These are phyloP conservation scores for Anacardium occidentale DNA, from an alignment of 345 rosid genomes.

Conservation along the genomic window DNA sequence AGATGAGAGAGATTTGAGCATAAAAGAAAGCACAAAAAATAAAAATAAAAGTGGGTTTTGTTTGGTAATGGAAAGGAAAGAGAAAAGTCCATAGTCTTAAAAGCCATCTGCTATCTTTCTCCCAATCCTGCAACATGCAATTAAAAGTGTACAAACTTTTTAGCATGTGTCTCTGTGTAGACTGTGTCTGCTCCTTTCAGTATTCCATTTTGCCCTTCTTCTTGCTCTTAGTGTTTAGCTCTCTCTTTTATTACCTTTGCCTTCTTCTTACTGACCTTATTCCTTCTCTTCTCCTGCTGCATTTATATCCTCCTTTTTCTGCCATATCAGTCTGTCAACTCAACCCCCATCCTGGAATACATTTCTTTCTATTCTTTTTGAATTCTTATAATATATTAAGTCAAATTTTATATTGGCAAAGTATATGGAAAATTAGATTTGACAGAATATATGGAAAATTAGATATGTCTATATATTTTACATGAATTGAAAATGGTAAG, in stretches of 20 bases:
- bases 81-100: not conserved
- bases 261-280: conserved; percentile 24
- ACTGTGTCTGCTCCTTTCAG: not conserved
- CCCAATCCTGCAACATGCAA: not conserved
- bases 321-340: not conserved
- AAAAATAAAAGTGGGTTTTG: conserved; percentile 6
- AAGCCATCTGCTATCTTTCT: not conserved
- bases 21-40: not conserved
- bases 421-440: too few relatives aligned
- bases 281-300: not conserved
- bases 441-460: too few relatives aligned
- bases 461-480: too few relatives aligned
- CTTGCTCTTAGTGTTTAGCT: not conserved
- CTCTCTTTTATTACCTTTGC: conserved; percentile 21
- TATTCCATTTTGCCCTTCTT: not conserved
- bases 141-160: not conserved
- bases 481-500: too few relatives aligned
- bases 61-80: not conserved
- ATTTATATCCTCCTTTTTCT: not conserved
- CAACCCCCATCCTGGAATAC: too few relatives aligned
- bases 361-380: too few relatives aligned
- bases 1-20: too few relatives aligned
- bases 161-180: not conserved
- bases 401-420: too few relatives aligned
- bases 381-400: too few relatives aligned